Base-by-base conservation (phyloP, 2,329 filamentous ascomycete species). In the Botrytis byssoidea region DNA sequence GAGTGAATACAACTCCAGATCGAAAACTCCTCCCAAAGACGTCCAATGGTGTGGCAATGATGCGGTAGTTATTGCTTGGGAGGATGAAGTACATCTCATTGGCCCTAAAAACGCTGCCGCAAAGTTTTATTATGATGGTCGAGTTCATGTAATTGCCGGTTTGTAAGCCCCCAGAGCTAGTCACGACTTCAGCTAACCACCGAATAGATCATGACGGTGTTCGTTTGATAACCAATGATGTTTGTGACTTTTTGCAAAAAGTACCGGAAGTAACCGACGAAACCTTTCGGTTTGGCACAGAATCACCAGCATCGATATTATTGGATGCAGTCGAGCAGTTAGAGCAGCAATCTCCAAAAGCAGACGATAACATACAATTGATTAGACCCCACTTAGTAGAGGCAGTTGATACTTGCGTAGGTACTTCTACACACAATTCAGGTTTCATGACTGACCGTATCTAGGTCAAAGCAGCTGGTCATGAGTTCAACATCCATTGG, bases 31-130 rank as follows among this genome's bases (percentile, higher is more conserved):
- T 1, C 96, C 96, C 5, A 92, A 93, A 78, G 93, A 96, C 76
- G 88, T 99, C 75, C 92, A 96, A 79, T 99, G 96, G 96, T 99
- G 96, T 82, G 96, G 96, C 8, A 95, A 96, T 79, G 95, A 98
- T 82, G 94, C 95, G 22, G 92, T 96, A 5, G 89, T 97, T 42
- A 90, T 99, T 78, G 95, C 95, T 0, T 99, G 96, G 96, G 96
- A 98, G 80, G 96, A 99, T 80, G 96, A 99, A 82, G 91, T 99
- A 6, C 96, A 98, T 80, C 87, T 99, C 42, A 92, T 99, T 74
- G 96, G 95, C 0, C 94, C 94, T 0, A 92, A 91, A 55, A 93
- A 93, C 61, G 89, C 92, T 16, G 90, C 92, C 8, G 90, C 85
- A 60, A 91, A 89, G 75, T 96, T 94, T 82, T 95, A 94, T 78